Evolutionary conservation across 306 rosid genomes (phyloP), one percentile per base, ranked within the genome.

Genomic region (Sicyos baderoa): DNA sequence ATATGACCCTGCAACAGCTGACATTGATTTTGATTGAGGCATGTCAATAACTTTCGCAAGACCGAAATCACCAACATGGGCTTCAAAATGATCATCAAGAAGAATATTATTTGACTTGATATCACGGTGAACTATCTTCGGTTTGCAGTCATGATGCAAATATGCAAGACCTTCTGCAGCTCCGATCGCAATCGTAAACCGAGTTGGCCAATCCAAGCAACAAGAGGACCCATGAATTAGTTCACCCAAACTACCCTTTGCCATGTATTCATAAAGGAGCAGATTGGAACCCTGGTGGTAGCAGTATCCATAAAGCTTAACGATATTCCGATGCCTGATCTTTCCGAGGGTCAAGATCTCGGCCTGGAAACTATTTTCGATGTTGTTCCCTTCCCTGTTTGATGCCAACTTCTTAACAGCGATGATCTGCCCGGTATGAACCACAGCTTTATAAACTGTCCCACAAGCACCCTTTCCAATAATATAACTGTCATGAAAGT

Each of bases 81-180:
- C 95, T 88, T 88, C 99, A 21, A 84, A 88, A 48, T 83, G 86
- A 49, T 86, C 91, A 67, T 94, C 96, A 21, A 90, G 90, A 9
- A 94, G 85, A 81, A 90, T 94, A 77, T 94, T 94, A 65, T 87
- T 94, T 16, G 99, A 90, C 71, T 90, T 94, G 70, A 94, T 94
- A 74, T 94, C 99, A 0, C 97, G 97, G 79, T 94, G 99, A 74
- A 90, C 82, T 68, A 94, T 90, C 86, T 78, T 90, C 0, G 97
- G 97, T 78, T 85, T 90, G 86, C 99, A 94, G 72, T 88, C 97
- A 78, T 94, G 99, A 79, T 94, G 99, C 86, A 94, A 82, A 82
- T 94, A 94, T 52, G 96, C 76, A 75, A 94, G 97, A 70, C 99
- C 99, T 79, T 94, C 96, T n/a, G 99, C 97, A 59, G 99, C 91